Evolutionary conservation across 208 protist genomes (phyloP).

Genomic region (Perkinsela sp.): DNA sequence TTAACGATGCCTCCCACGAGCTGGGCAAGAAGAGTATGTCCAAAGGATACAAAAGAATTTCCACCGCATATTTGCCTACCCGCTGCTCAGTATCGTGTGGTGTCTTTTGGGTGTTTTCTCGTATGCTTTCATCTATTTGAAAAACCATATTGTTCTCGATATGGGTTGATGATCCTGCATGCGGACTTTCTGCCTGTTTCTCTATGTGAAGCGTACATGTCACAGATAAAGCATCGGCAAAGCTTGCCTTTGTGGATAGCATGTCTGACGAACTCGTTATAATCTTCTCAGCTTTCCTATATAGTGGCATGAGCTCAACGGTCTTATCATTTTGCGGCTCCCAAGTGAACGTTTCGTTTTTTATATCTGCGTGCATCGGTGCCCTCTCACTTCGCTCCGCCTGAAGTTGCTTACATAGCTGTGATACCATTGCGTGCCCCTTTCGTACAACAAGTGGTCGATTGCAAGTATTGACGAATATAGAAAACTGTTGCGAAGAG

Average conservation of each 20-base stretch:
- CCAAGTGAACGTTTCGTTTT: not conserved
- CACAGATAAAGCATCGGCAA: not conserved
- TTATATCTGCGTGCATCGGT: not conserved
- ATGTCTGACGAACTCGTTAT: not conserved
- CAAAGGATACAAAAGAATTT: not conserved
- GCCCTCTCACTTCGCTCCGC: not conserved
- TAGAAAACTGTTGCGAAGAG: not conserved
- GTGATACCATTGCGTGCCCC: not conserved
- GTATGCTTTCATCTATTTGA: not conserved
- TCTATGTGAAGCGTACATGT: not conserved
- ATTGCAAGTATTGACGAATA: not conserved
- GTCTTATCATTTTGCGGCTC: not conserved
- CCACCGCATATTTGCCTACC: not conserved
- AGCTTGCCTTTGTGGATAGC: not conserved
- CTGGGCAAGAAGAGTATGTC: not conserved
- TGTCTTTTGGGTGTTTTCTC: not conserved
- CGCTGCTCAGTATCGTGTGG: not conserved
- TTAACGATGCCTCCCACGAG: not conserved
- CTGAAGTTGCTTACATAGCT: not conserved
- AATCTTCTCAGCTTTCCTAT: not conserved
- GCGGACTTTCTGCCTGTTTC: not conserved
- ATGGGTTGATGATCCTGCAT: not conserved
- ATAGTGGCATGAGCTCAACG: not conserved
- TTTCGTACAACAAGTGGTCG: not conserved
- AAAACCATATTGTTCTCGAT: not conserved